These are phyloP conservation scores for Trichoderma gracile DNA, from an alignment of 2,329 filamentous ascomycete species.

Conservation along the genomic window DNA sequence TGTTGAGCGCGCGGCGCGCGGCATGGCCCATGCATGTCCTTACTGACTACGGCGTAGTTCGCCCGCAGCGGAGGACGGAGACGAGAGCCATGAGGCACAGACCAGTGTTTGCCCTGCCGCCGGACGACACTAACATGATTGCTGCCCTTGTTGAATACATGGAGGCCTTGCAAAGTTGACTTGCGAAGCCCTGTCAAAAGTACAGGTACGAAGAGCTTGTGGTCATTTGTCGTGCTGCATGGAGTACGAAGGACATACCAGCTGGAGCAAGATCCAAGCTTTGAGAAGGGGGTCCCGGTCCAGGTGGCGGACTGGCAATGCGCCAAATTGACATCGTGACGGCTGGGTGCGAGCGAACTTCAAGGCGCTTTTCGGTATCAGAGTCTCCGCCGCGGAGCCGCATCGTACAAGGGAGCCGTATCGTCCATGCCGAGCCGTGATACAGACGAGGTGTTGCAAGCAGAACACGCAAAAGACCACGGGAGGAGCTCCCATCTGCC, in stretches of 20 bases:
- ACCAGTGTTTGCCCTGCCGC: conserved; percentile 11
- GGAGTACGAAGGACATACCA: conserved; percentile 1
- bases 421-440: background rate
- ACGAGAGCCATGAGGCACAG: conserved; percentile 20
- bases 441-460: background rate
- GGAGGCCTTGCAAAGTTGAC: conserved; percentile 13
- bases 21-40: conserved; percentile 19
- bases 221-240: background rate
- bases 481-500: background rate
- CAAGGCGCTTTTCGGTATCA: background rate
- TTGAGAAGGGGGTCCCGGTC: conserved; percentile 3
- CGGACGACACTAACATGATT: conserved; percentile 18
- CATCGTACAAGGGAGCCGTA: background rate
- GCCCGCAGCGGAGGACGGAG: conserved; percentile 24
- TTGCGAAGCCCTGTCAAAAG: conserved; percentile 12
- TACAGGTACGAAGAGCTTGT: background rate
- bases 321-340: conserved; percentile 16
- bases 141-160: conserved; percentile 19
- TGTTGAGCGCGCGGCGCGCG: conserved; percentile 21
- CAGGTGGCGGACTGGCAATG: conserved; percentile 1
- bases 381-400: conserved; percentile 8
- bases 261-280: background rate
- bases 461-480: background rate
- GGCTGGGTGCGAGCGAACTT: background rate
- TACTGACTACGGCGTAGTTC: conserved; percentile 19